phyloP scores from a whole-genome alignment of 176 grass and related monocot genomes.

The Puccinellia tenuiflora region DNA sequence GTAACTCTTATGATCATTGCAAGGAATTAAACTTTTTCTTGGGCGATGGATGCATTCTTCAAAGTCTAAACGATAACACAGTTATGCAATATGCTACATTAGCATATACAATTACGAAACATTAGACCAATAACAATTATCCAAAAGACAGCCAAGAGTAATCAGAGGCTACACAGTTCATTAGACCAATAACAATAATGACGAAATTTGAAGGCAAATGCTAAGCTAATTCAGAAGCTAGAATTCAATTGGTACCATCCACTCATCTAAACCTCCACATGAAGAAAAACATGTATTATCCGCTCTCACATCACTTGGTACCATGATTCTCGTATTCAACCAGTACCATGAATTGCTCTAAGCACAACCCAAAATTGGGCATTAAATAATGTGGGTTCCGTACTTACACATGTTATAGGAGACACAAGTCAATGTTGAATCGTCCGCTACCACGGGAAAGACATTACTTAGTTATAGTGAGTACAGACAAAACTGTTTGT shows the following conservation, averaged over 20 bases:
- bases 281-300: background rate
- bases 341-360: background rate
- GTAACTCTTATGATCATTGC: background rate
- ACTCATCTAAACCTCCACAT: background rate
- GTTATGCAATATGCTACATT: background rate
- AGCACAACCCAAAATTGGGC: background rate
- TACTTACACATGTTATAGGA: background rate
- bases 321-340: background rate
- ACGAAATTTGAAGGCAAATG: background rate
- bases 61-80: background rate
- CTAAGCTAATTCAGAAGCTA: background rate
- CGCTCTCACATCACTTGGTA: background rate
- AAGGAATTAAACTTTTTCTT: constrained; percentile 9
- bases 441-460: background rate
- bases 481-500: background rate
- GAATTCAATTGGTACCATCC: background rate
- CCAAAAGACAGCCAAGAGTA: background rate
- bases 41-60: background rate
- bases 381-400: background rate
- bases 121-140: no score
- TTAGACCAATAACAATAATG: background rate
- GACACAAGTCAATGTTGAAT: background rate
- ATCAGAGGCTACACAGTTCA: background rate
- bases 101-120: background rate
- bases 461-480: background rate